Evolutionary conservation across 2,329 filamentous ascomycete species (phyloP), one percentile per base, ranked within the genome.

Genomic region (Didymella glomerata): DNA sequence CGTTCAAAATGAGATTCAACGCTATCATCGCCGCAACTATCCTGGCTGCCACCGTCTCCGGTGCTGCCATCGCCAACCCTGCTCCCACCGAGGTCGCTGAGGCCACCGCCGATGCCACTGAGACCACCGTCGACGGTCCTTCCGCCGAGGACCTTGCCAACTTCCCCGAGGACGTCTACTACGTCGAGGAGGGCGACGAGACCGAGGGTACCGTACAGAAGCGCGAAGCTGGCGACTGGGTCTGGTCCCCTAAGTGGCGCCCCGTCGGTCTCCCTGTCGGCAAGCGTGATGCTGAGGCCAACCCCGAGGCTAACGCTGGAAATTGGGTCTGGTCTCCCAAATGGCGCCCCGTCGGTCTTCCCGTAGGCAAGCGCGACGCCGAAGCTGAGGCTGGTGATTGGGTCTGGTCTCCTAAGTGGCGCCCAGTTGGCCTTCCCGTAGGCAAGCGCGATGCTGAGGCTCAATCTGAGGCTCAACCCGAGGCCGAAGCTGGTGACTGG

Each of bases 1-100:
- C 50, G 46, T 58, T 66, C 71, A 79, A 57, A 52, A 85, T 85
- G 83, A 84, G 82, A 77, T 66, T 83, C 70, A 73, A 79, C 64
- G 68, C 77, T 53, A 56, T 82, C 51, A 67, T 82, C 52, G 67
- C 78, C 47, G 74, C 79, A 54, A 66, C 74, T 50, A 69, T 81
- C 49, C 60, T 83, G 48, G 78, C 78, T 51, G 77, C 76, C 48
- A 76, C 77, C 68, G 71, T 76, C 63, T 71, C 76, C 60, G 73
- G 73, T 51, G 77, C 78, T 56, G 76, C 73, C 40, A 58, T 54
- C 24, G 54, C 49, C 46, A 56, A 48, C 57, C 64, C 40, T 22
- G 61, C 64, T 70, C 66, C 73, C 38, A 66, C 69, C 58, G 61
- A 63, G 32, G 68, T 68, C 34, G 40, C 67, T 45, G 53, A 54